Percentiles rank a stretch among this genome's conserved stretches.
These are phyloP conservation scores for Zelopaecilomyces penicillatus DNA, from an alignment of 2,329 filamentous ascomycete genomes.

Conservation along the genomic window DNA sequence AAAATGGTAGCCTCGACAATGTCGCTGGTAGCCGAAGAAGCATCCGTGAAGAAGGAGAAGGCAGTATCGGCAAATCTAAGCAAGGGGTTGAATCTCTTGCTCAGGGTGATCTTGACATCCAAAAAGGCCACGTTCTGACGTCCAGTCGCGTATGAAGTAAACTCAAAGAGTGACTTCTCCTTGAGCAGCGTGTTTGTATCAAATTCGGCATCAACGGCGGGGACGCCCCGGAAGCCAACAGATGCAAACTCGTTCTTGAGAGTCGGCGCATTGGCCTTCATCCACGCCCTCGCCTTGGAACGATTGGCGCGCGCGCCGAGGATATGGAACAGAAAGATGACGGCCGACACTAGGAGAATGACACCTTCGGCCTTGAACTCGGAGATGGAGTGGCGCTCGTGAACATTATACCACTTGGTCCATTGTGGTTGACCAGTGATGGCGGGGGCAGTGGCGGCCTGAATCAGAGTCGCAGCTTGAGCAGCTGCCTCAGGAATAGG, in stretches of 20 bases:
- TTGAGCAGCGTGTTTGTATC: conserved; percentile 50
- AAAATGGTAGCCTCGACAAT: conserved; percentile 70
- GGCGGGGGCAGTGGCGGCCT: conserved; percentile 35
- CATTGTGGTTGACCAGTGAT: conserved; percentile 51
- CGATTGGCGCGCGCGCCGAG: conserved; percentile 76
- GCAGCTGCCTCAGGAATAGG: conserved; percentile 46
- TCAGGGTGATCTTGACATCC: conserved; percentile 72
- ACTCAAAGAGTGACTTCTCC: conserved; percentile 85
- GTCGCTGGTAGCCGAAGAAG: conserved; percentile 60
- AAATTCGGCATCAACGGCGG: conserved; percentile 36
- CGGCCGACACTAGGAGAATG: conserved; percentile 64
- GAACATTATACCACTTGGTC: conserved; percentile 94
- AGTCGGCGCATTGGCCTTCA: conserved; percentile 60
- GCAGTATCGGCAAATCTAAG: conserved; percentile 52
- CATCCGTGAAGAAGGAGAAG: conserved; percentile 73
- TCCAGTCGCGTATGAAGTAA: conserved; percentile 78
- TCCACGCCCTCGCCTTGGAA: conserved; percentile 72
- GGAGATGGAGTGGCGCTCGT: conserved; percentile 74
- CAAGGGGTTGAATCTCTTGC: conserved; percentile 80
- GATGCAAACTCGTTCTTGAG: conserved; percentile 77
- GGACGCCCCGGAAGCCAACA: conserved; percentile 66
- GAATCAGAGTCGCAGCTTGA: conserved; percentile 37
- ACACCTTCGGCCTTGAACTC: conserved; percentile 87
- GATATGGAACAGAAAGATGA: conserved; percentile 72
- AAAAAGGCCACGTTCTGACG: conserved; percentile 88